Evolutionary conservation across 208 protist genomes (phyloP).

Genomic region (Leishmania major): DNA sequence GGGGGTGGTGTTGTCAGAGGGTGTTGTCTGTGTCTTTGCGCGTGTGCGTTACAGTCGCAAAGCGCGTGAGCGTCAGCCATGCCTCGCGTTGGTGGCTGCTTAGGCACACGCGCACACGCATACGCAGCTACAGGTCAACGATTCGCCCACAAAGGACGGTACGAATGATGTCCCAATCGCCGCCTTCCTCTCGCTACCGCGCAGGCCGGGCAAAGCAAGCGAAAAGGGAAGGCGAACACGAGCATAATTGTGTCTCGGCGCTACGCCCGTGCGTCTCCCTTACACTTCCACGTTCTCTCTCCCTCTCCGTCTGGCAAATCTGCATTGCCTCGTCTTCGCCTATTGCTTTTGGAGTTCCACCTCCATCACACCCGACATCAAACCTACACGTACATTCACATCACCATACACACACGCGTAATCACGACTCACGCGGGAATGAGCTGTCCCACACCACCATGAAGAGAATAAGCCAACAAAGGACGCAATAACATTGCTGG

Average conservation of each 20-base stretch:
- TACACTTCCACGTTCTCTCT: background rate
- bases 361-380: background rate
- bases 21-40: background rate
- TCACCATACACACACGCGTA: background rate
- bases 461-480: background rate
- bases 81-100: background rate
- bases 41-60: background rate
- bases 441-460: too few relatives aligned
- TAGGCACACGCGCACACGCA: background rate
- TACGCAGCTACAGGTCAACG: background rate
- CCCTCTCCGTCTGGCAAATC: background rate
- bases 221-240: too few relatives aligned
- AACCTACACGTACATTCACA: background rate
- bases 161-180: background rate
- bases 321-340: background rate
- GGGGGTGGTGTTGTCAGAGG: background rate
- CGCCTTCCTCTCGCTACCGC: background rate
- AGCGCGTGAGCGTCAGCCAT: background rate
- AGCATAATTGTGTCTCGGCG: background rate
- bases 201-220: background rate
- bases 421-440: too few relatives aligned
- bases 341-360: background rate
- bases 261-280: background rate
- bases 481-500: background rate
- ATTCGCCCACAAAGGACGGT: background rate